Base-by-base conservation (phyloP, 768 basidiomycete genomes). In the Pisolithus sp. region DNA sequence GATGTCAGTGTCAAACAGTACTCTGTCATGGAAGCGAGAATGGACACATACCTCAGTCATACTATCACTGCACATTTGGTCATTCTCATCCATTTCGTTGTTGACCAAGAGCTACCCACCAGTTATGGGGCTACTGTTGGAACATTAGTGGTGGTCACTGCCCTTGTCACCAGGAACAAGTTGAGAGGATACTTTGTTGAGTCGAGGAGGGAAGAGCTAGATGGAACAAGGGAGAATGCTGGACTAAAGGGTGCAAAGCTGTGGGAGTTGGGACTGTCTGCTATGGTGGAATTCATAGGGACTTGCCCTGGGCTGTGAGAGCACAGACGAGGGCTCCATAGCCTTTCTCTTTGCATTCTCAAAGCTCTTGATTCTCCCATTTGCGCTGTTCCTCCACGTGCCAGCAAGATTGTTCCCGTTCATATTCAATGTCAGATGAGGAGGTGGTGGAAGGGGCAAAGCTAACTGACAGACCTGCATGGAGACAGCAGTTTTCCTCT, bases 61-160 rank as follows among this genome's bases (percentile, higher is more conserved):
- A 46, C 56, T 58, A 52, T 37, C 46, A 54, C n/a, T 53, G 49
- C 34, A 53, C 59, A 54, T 24, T 47, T 59, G 48, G 50, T 28
- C 21, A 36, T 52, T 39, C 61, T 65, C 59, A 18, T 44, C 49
- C 45, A 53, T 58, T 57, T 43, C 58, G 51, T 63, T 53, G 65
- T 53, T 62, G 65, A 60, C 59, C 61, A 63, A 60, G 50, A 64
- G 64, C 68, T 52, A 71, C 73, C 84, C 86, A 88, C 89, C 90
- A 89, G 90, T 90, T 92, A 90, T 90, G 84, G 87, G 90, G 90
- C 76, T 85, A 81, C 76, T 76, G 77, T 71, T 62, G 77, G 64
- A 71, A 65, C 59, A 54, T 58, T 68, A 58, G 61, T 76, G 75
- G 78, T 79, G 82, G 78, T 83, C 90, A 80, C 90, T 89, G 92